Conservation (phyloP, 176 grass and related monocot species). For the Raddia guianensis region DNA sequence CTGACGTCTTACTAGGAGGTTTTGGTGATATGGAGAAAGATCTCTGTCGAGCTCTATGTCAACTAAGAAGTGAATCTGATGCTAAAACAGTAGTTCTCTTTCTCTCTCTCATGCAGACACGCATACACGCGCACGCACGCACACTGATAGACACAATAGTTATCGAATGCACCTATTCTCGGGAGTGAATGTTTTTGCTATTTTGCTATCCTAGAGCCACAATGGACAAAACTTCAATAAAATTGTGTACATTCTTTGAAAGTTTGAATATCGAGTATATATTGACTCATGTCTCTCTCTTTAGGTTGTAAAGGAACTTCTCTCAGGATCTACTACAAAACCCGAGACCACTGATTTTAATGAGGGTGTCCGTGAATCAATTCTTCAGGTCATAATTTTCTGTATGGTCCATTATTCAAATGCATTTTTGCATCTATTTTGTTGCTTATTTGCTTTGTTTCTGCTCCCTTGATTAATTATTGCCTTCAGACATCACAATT, state of each 20-base stretch:
- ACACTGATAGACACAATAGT: background rate
- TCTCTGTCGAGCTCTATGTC: conserved; percentile 68
- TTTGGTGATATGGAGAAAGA: conserved; percentile 85
- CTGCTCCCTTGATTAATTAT: conserved; percentile 19
- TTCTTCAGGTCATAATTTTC: conserved; percentile 73
- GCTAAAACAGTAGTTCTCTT: conserved; percentile 58
- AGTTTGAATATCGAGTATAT: conserved; percentile 17
- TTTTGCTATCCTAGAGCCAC: conserved; percentile 1
- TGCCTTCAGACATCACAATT: conserved; percentile 21
- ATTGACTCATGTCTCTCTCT: conserved; percentile 41
- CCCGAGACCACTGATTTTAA: conserved; percentile 56
- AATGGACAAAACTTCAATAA: background rate
- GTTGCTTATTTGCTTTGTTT: conserved; percentile 14
- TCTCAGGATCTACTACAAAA: conserved; percentile 45
- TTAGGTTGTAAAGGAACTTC: conserved; percentile 76
- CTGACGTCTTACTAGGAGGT: conserved; percentile 45
- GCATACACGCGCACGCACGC: too few species aligned
- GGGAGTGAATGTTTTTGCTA: background rate
- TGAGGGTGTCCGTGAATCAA: conserved; percentile 73
- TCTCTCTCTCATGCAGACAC: background rate
- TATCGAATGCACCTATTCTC: background rate
- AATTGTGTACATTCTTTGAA: conserved; percentile 13
- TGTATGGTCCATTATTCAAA: conserved; percentile 10
- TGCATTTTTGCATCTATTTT: conserved; percentile 16
- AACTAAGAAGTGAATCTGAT: conserved; percentile 79